Percentiles rank a stretch among this genome's conserved stretches.
Conservation (phyloP, 1,284 basidiomycete genomes). For the Tetrapyrgos nigripes region DNA sequence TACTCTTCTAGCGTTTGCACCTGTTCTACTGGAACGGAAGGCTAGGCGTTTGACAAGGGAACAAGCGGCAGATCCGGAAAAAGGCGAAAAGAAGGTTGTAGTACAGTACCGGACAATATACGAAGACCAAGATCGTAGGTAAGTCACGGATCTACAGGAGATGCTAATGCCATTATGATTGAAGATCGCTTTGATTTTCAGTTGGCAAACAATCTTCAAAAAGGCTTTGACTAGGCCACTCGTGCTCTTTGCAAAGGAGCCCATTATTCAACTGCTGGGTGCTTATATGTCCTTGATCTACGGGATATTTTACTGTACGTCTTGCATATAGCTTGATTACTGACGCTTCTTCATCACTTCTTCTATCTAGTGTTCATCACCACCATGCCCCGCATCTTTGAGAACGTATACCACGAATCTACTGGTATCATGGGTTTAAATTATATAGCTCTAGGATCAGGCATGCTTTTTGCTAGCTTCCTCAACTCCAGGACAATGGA, state of each 20-base stretch:
- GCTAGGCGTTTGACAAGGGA: conserved; percentile 54
- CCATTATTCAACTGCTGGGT: conserved; percentile 49
- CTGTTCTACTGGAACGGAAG: conserved; percentile 65
- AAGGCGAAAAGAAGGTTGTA: conserved; percentile 28
- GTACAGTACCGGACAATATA: conserved; percentile 50
- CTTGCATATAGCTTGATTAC: background rate
- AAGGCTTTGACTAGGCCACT: conserved; percentile 49
- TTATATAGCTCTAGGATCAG: conserved; percentile 70
- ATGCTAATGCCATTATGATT: background rate
- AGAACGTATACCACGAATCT: conserved; percentile 52
- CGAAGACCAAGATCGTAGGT: conserved; percentile 30
- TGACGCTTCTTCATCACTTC: conserved; percentile 3
- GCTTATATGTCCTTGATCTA: conserved; percentile 54
- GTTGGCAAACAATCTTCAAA: conserved; percentile 49
- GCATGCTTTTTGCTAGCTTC: conserved; percentile 59
- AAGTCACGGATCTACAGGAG: background rate
- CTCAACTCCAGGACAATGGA: conserved; percentile 65
- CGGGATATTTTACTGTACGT: conserved; percentile 59
- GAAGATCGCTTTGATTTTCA: conserved; percentile 20
- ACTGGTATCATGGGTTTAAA: conserved; percentile 65
- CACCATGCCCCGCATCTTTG: conserved; percentile 68
- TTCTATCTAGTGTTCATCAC: conserved; percentile 56
- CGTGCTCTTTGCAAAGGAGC: conserved; percentile 42
- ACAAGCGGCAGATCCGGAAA: conserved; percentile 43
- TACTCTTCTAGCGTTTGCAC: conserved; percentile 57